Base-by-base conservation (phyloP, 495 filamentous ascomycete genomes). In the Corynascus novoguineensis region DNA sequence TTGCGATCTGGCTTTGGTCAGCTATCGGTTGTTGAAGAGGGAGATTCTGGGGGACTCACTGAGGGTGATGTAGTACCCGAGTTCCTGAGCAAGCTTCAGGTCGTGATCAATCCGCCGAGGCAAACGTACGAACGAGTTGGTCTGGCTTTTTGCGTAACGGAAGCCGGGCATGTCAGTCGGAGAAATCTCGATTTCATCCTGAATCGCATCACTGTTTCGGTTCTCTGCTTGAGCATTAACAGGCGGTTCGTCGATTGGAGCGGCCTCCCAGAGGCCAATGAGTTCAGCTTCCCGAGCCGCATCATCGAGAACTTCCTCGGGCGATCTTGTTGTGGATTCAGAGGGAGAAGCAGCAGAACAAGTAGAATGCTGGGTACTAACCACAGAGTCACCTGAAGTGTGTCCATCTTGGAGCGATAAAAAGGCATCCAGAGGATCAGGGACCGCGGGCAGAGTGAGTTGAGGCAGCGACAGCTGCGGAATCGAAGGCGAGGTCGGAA, bases 361-460 rank as follows among this genome's bases (percentile, higher is more conserved):
- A 49, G 46, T 21, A 53, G 46, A 57, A 50, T 46, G 19, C 49
- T 65, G 60, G 55, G 62, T 61, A 68, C 65, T 68, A 63, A 68
- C 65, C 63, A 61, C 63, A 34, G 40, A 48, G 54, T 54, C 60
- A 37, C 57, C 65, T 63, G 65, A 65, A 68, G 62, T 68, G 62
- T 63, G 65, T 63, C 65, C 65, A 49, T 49, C 58, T 29, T 46
- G 60, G 49, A 24, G 57, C 55, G 49, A 61, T 61, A 60, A 68
- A 59, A 32, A 27, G 56, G 53, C 57, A 51, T 11, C 56, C 41
- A 40, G 56, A 54, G 64, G 64, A 62, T 67, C 64, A 64, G 64
- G 64, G 61, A 61, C 59, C 58, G 55, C 55, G 62, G 62, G 62
- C 24, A 63, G 51, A 19, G 31, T 44, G 60, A 57, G 47, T 51